A percentile compares a stretch with the other conserved stretches of the same genome.
phyloP scores from a whole-genome alignment of 352 stramenopile species.

The Phytophthora lateralis region DNA sequence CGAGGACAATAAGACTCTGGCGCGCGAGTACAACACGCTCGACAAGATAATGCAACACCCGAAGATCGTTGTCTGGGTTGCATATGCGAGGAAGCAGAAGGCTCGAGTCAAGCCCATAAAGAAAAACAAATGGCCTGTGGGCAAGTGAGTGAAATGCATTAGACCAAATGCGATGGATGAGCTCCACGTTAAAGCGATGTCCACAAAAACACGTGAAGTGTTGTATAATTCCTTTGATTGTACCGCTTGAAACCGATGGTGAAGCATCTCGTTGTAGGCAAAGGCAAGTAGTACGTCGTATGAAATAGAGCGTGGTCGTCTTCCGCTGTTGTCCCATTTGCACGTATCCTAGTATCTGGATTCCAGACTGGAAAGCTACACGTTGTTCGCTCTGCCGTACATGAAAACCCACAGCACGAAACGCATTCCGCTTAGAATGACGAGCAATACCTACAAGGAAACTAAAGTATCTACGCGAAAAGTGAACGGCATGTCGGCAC shows the following conservation, averaged over 20 bases:
- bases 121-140: constrained; percentile 59
- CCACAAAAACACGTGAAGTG: background rate
- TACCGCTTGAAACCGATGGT: background rate
- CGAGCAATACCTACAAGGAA: no score
- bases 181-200: background rate
- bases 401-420: no score
- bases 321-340: no score
- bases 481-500: no score
- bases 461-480: no score
- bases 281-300: no score
- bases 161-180: background rate
- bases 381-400: no score
- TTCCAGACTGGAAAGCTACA: no score
- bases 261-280: no score
- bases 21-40: constrained; percentile 90
- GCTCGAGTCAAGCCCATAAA: constrained; percentile 62
- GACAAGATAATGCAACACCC: constrained; percentile 92
- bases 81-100: constrained; percentile 92
- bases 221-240: background rate
- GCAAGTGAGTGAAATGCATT: constrained; percentile 31
- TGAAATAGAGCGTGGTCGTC: no score
- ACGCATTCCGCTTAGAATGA: no score
- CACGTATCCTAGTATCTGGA: no score
- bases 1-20: constrained; percentile 91
- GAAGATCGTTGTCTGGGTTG: constrained; percentile 87